A percentile compares a stretch with the other conserved stretches of the same genome.
Evolutionary conservation across 2,329 filamentous ascomycete genomes (phyloP).

Genomic region (Daldinia sp.): DNA sequence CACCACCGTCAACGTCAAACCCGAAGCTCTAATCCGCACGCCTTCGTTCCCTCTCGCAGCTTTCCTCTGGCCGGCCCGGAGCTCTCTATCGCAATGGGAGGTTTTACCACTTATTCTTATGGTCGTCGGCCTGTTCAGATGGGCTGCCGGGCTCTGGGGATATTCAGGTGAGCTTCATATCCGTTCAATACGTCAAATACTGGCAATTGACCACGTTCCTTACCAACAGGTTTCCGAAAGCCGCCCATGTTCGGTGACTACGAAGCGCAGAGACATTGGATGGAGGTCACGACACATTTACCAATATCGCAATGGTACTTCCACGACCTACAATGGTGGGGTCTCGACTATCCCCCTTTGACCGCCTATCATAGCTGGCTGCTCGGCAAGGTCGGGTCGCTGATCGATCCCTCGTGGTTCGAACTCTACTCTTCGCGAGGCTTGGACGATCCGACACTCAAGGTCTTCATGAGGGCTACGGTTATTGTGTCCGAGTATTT

Average conservation of each 20-base stretch:
- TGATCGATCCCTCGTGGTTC: conserved; percentile 88
- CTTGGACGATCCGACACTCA: conserved; percentile 78
- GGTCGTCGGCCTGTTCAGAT: conserved; percentile 88
- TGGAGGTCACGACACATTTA: conserved; percentile 91
- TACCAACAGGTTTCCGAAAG: conserved; percentile 70
- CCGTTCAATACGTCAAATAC: not conserved
- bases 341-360: conserved; percentile 94
- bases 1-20: conserved; percentile 42
- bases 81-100: conserved; percentile 89
- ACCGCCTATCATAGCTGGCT: conserved; percentile 99
- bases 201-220: conserved; percentile 18
- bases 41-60: conserved; percentile 90
- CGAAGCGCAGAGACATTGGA: conserved; percentile 98
- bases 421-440: conserved; percentile 83
- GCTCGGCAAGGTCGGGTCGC: conserved; percentile 82
- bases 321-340: conserved; percentile 97
- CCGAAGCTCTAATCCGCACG: conserved; percentile 59
- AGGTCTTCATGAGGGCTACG: conserved; percentile 95
- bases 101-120: conserved; percentile 88
- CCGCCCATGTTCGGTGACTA: conserved; percentile 97
- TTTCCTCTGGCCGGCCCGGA: conserved; percentile 92
- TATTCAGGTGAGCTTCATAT: conserved; percentile 76
- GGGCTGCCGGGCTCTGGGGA: conserved; percentile 91
- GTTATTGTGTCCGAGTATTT: conserved; percentile 92
- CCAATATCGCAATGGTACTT: conserved; percentile 98